phyloP scores from a whole-genome alignment of 1,284 basidiomycete genomes.

The Rhodotorula sp. region DNA sequence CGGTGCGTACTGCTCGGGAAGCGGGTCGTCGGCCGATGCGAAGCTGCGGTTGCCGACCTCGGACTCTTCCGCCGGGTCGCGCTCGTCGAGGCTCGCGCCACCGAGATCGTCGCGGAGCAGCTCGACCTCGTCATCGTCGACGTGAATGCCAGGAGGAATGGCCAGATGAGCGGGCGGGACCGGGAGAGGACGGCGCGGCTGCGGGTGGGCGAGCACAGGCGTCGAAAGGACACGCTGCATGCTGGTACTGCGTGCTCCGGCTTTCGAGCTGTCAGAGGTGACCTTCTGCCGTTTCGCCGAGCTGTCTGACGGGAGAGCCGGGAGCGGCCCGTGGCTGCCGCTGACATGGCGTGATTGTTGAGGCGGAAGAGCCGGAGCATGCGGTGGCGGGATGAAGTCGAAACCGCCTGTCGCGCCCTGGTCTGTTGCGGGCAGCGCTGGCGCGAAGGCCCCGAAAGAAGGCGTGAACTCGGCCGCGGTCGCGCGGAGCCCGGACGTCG shows the following conservation, averaged over 20 bases:
- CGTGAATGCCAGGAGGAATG: not conserved
- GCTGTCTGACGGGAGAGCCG: slow-evolving; percentile 19
- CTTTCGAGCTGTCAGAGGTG: not conserved
- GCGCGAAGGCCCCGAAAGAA: no score
- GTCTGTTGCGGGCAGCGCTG: no score
- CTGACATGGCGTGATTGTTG: not conserved
- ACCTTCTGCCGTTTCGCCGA: slow-evolving; percentile 14
- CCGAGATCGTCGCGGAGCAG: not conserved
- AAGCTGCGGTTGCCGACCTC: slow-evolving; percentile 5
- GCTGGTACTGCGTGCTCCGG: not conserved
- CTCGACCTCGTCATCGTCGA: not conserved
- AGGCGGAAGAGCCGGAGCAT: not conserved
- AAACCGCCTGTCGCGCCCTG: not conserved
- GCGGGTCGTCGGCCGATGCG: slow-evolving; percentile 17
- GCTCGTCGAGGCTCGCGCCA: not conserved
- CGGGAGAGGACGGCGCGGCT: slow-evolving; percentile 20
- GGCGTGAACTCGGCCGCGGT: not conserved
- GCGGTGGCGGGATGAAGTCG: slow-evolving; percentile 13
- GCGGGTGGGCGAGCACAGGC: slow-evolving; percentile 10
- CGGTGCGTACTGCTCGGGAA: slow-evolving; percentile 24
- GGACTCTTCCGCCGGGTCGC: not conserved
- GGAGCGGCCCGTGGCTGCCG: slow-evolving; percentile 19
- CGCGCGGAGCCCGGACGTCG: not conserved
- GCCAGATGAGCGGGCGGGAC: not conserved
- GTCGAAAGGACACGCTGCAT: not conserved